These are phyloP conservation scores for Candida rishiriensis DNA, from an alignment of 805 yeast genomes.

Conservation along the genomic window DNA sequence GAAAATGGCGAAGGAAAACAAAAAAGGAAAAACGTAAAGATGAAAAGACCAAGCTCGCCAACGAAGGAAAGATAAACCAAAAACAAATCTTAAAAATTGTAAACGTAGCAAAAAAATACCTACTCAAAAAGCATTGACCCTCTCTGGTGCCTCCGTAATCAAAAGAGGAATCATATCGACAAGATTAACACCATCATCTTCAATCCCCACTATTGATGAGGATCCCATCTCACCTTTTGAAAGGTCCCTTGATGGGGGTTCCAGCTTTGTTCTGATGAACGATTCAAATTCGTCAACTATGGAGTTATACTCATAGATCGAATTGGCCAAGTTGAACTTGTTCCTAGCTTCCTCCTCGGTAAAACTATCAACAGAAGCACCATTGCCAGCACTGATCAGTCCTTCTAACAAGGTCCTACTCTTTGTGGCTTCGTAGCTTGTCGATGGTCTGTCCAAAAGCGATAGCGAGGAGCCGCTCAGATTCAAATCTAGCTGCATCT, in stretches of 20 bases:
- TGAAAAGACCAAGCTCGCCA: no score
- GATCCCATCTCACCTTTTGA: slow-evolving; percentile 4
- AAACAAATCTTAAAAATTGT: no score
- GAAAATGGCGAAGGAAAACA: background rate
- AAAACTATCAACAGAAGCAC: background rate
- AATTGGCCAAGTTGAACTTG: slow-evolving; percentile 35
- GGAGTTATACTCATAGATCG: slow-evolving; percentile 48
- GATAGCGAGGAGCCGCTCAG: background rate
- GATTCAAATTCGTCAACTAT: slow-evolving; percentile 43
- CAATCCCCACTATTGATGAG: slow-evolving; percentile 6
- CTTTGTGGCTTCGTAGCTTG: background rate
- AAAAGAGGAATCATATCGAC: slow-evolving; percentile 28
- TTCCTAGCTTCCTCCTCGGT: background rate
- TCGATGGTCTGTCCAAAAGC: background rate
- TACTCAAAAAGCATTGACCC: slow-evolving; percentile 18
- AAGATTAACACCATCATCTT: slow-evolving; percentile 1
- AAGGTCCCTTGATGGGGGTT: background rate
- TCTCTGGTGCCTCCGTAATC: slow-evolving; percentile 31
- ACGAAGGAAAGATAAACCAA: no score
- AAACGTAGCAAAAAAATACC: background rate
- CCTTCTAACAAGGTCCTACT: no score
- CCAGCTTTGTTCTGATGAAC: slow-evolving; percentile 25
- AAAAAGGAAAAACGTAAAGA: slow-evolving; percentile 1
- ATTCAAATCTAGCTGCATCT: background rate
- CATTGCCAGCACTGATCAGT: background rate